phyloP scores from a whole-genome alignment of 2,329 filamentous ascomycete species.

The Diaporthe vexans region DNA sequence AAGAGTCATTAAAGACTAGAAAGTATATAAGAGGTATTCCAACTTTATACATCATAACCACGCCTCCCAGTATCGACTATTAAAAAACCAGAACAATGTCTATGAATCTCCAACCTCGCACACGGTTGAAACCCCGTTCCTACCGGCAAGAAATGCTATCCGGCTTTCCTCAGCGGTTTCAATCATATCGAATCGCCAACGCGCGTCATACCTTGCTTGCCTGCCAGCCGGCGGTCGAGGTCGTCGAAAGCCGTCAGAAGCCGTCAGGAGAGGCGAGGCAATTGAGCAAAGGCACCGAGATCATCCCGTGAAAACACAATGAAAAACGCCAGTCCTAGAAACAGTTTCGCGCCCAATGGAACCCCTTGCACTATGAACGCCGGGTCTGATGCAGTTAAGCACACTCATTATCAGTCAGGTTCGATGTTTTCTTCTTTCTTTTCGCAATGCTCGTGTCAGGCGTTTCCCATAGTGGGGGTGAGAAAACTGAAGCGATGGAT shows the following conservation, averaged over 20 bases:
- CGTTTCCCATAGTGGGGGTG: not conserved
- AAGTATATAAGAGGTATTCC: constrained; percentile 38
- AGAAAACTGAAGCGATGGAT: not conserved
- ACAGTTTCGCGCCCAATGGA: constrained; percentile 14
- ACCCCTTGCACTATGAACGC: constrained; percentile 31
- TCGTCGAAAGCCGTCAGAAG: too few relatives aligned
- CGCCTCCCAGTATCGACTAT: constrained; percentile 15
- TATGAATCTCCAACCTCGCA: not conserved
- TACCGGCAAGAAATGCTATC: too few relatives aligned
- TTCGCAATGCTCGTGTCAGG: constrained; percentile 28
- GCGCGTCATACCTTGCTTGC: not conserved
- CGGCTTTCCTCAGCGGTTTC: not conserved
- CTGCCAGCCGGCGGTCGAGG: not conserved
- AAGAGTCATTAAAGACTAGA: constrained; percentile 37
- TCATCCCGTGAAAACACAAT: not conserved
- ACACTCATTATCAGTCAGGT: constrained; percentile 2
- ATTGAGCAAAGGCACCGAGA: not conserved
- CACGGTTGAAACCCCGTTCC: not conserved
- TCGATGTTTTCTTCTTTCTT: not conserved
- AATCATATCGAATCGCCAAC: constrained; percentile 20
- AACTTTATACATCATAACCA: constrained; percentile 37
- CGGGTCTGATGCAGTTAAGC: constrained; percentile 39
- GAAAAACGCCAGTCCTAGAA: constrained; percentile 26
- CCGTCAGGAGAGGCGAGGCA: not conserved
- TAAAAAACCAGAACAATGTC: not conserved